Base-by-base conservation (phyloP, 176 grass and related monocot genomes). In the Elymus sibiricus region DNA sequence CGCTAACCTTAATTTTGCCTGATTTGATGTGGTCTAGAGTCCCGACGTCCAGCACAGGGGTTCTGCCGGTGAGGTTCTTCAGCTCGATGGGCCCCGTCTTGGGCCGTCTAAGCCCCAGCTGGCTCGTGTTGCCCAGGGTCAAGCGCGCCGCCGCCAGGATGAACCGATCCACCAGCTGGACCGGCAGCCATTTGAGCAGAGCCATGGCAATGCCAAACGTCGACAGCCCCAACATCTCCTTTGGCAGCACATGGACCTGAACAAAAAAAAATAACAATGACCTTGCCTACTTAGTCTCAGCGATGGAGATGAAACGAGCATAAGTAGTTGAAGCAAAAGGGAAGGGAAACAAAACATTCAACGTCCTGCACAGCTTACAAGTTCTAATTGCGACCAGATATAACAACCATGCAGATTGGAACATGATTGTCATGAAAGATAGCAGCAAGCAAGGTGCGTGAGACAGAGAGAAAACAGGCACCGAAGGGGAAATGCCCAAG, bases 41-140 rank as follows among this genome's bases (percentile, higher is more conserved):
- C 15, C 97, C 97, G 4, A 94, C 92, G 67, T 99, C 97, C 46
- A 99, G 92, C 77, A 99, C 94, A 3, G 97, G 97, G 38, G 97
- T 99, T 59, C 92, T 87, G 39, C 97, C 97, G 17, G 94, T 96
- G 83, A 96, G 92, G 90, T 79, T 93, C 84, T 99, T 99, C 22
- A 99, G 97, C 85, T 96, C 94, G 40, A 99, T 88, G 86, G 97
- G 97, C 10, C 97, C 97, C 19, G 76, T 91, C 88, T 96, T 99
- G 28, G 97, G 97, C 40, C 94, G 70, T 43, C 83, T 84, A 5
- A 99, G 94, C 17, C 94, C 97, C 38, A 90, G 88, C 90, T 88
- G 89, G 82, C 69, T 78, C 37, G 97, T 96, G 90, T 94, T 81
- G 64, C 97, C 97, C 5, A 99, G 90, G 55, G 67, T 62, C 34